These are phyloP conservation scores for Tilletia setariae DNA, from an alignment of 1,284 basidiomycete genomes.

Conservation along the genomic window DNA sequence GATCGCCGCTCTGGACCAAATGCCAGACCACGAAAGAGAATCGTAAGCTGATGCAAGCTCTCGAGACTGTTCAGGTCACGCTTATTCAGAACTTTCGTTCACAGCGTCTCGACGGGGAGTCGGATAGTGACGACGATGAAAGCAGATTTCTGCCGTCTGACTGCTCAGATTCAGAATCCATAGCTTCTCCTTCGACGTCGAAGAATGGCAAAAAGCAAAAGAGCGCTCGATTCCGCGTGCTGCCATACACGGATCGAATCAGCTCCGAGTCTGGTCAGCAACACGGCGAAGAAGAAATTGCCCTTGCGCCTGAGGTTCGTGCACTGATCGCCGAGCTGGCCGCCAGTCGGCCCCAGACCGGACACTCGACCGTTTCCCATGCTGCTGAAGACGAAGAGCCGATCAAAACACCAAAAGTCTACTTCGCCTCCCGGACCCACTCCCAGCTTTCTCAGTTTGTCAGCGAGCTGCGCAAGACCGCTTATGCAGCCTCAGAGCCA, in stretches of 20 bases:
- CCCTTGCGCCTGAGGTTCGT: constrained; percentile 71
- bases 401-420: constrained; percentile 62
- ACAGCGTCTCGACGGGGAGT: constrained; percentile 27
- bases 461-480: constrained; percentile 75
- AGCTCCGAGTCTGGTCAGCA: constrained; percentile 33
- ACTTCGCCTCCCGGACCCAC: constrained; percentile 91
- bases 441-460: constrained; percentile 89
- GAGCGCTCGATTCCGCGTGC: constrained; percentile 47
- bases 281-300: constrained; percentile 58
- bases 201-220: constrained; percentile 54
- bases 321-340: constrained; percentile 67
- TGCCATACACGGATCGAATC: constrained; percentile 21
- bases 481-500: constrained; percentile 48
- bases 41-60: neutral
- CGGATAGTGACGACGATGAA: constrained; percentile 58
- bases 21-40: constrained; percentile 16
- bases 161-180: constrained; percentile 58
- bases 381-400: constrained; percentile 40
- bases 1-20: neutral
- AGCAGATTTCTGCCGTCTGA: constrained; percentile 33
- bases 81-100: constrained; percentile 4
- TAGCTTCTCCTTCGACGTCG: constrained; percentile 58
- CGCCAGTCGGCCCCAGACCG: constrained; percentile 30
- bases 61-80: neutral
- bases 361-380: constrained; percentile 8